phyloP scores from a whole-genome alignment of 176 grass and related monocot genomes.

The Cocos nucifera region DNA sequence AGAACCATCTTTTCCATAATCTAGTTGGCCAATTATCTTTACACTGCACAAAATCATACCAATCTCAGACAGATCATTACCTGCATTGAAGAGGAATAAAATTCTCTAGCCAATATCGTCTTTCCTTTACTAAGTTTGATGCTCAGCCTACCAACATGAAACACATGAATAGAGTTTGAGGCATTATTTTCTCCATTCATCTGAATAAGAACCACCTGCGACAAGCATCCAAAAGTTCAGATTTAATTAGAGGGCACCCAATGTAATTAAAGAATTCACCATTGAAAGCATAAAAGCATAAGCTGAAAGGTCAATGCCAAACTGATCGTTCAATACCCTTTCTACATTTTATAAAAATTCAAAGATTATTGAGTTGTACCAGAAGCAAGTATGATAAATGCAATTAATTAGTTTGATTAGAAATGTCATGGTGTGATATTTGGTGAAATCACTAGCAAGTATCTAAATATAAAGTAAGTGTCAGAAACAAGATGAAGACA shows the following conservation, averaged over 20 bases:
- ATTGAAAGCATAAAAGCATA: no score
- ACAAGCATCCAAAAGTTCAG: slow-evolving; percentile 8
- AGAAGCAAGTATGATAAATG: no score
- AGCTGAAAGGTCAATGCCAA: no score
- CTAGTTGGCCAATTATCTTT: background rate
- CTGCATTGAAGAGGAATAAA: slow-evolving; percentile 88
- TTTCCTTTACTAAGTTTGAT: slow-evolving; percentile 72
- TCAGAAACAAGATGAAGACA: slow-evolving; percentile 13
- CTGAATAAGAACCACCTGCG: slow-evolving; percentile 55
- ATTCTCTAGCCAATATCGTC: slow-evolving; percentile 61
- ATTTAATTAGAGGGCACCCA: slow-evolving; percentile 4
- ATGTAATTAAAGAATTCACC: no score
- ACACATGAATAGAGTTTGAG: slow-evolving; percentile 50
- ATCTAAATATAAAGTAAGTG: background rate
- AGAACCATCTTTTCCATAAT: background rate
- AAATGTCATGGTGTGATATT: no score
- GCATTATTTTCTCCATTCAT: slow-evolving; percentile 60
- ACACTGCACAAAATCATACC: slow-evolving; percentile 1
- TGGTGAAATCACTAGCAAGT: no score
- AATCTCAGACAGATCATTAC: slow-evolving; percentile 13
- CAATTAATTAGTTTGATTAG: no score
- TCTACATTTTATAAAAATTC: no score
- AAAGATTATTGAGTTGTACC: no score
- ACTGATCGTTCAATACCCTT: no score
- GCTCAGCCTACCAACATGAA: slow-evolving; percentile 60